Evolutionary conservation across 2,329 filamentous ascomycete genomes (phyloP).

Genomic region (Fusarium mexicanum): DNA sequence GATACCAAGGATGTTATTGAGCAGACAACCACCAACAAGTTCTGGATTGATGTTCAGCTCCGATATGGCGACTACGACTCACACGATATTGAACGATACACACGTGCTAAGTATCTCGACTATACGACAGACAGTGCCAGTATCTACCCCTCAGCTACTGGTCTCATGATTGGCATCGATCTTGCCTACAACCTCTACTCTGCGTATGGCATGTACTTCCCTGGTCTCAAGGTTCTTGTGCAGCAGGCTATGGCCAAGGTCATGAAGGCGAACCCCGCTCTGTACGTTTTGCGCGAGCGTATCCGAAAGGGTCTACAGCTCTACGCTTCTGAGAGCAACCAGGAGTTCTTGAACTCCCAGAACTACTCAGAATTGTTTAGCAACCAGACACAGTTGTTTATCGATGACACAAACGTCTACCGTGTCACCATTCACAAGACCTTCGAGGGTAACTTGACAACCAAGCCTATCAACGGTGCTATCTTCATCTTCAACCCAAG

Average conservation of each 20-base stretch:
- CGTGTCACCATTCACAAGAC: constrained; percentile 99
- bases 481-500: constrained; percentile 99
- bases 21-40: constrained; percentile 95
- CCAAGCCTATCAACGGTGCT: constrained; percentile 98
- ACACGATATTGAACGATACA: constrained; percentile 98
- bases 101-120: constrained; percentile 96
- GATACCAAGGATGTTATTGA: constrained; percentile 97
- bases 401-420: constrained; percentile 99
- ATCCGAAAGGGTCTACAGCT: constrained; percentile 98
- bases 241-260: constrained; percentile 99
- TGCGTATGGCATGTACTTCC: constrained; percentile 98
- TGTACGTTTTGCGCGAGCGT: constrained; percentile 96
- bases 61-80: constrained; percentile 98
- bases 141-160: constrained; percentile 96
- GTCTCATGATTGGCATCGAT: constrained; percentile 97
- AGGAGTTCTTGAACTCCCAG: constrained; percentile 98
- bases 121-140: constrained; percentile 99
- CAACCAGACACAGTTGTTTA: constrained; percentile 98
- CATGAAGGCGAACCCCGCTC: constrained; percentile 98
- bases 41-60: constrained; percentile 97
- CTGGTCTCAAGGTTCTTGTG: constrained; percentile 91
- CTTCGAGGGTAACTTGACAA: constrained; percentile 98
- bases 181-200: constrained; percentile 98
- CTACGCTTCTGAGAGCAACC: constrained; percentile 98
- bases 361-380: constrained; percentile 99